Percentiles rank a stretch among this genome's conserved stretches.
Evolutionary conservation across 2,329 filamentous ascomycete species (phyloP).

Genomic region (Penicillium sp.): DNA sequence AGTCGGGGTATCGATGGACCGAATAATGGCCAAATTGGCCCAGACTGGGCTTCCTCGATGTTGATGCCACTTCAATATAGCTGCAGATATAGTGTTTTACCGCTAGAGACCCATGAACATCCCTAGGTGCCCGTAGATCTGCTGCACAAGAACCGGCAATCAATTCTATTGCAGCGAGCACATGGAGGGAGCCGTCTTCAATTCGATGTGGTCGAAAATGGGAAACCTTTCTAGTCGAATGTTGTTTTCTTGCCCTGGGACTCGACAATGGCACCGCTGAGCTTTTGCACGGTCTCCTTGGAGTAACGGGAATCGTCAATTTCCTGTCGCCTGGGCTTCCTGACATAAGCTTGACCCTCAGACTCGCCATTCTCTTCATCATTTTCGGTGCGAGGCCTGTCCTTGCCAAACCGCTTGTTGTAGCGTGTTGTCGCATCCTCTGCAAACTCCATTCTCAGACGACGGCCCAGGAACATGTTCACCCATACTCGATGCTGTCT

Average conservation of each 20-base stretch:
- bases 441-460: slow-evolving; percentile 85
- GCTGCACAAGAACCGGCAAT: slow-evolving; percentile 1
- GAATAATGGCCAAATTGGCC: not conserved
- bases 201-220: not conserved
- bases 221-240: slow-evolving; percentile 59
- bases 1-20: slow-evolving; percentile 8
- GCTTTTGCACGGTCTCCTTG: slow-evolving; percentile 57
- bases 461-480: slow-evolving; percentile 75
- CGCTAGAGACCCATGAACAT: slow-evolving; percentile 6
- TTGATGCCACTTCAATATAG: slow-evolving; percentile 14
- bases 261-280: slow-evolving; percentile 77
- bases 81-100: slow-evolving; percentile 8
- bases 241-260: slow-evolving; percentile 75
- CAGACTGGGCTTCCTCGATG: not conserved
- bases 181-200: not conserved
- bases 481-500: slow-evolving; percentile 69
- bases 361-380: slow-evolving; percentile 25
- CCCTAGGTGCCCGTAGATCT: slow-evolving; percentile 1
- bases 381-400: slow-evolving; percentile 36
- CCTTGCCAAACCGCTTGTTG: slow-evolving; percentile 89
- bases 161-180: not conserved
- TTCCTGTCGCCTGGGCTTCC: slow-evolving; percentile 27
- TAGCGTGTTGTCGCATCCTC: slow-evolving; percentile 88
- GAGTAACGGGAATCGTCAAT: slow-evolving; percentile 46
- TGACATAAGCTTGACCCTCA: slow-evolving; percentile 23